Base-by-base conservation (phyloP, 768 basidiomycete species). In the Inosperma sp. region DNA sequence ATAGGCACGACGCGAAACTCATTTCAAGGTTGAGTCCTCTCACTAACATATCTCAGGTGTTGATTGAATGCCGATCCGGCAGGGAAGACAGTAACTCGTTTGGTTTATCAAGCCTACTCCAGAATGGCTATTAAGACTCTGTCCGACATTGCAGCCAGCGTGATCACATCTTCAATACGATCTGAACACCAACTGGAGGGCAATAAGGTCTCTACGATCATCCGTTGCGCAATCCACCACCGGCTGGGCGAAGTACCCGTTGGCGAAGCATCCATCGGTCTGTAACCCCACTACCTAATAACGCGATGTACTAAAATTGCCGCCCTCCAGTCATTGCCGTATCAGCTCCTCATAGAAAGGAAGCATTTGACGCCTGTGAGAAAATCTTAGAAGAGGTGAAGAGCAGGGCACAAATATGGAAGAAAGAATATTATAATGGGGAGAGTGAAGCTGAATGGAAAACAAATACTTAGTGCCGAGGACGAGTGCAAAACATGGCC, bases 361-460 rank as follows among this genome's bases (percentile, higher is more conserved):
- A 89, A 62, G 84, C 88, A 6, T 92, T 93, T 62, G 66, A 73
- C 45, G 84, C 82, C 14, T 90, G 88, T 64, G 90, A 93, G 66
- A 79, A 72, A 58, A 81, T 93, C 52, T 73, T 95, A n/a, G 93
- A 95, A 65, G 78, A 83, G 51, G 84, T 94, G 49, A 95, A 95
- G 72, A 69, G 68, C 53, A 84, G 80, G 60, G 89, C 78, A 34
- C 91, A 90, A 66, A 86, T 94, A 56, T 95, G 93, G 93, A 94
- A 95, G 72, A 71, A 87, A 59, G 93, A 94, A 63, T 88, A 79
- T 61, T 94, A 93, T 59, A 84, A 84, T 60, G 86, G 81, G 6
- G 78, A 81, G 57, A 76, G 72, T 26, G 73, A 71, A 43, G 85
- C 84, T 8, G 75, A 79, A 60, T 88, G 86, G 86, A 88, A 88